These are phyloP conservation scores for Fusarium penzigii DNA, from an alignment of 2,329 filamentous ascomycete genomes.

Conservation along the genomic window DNA sequence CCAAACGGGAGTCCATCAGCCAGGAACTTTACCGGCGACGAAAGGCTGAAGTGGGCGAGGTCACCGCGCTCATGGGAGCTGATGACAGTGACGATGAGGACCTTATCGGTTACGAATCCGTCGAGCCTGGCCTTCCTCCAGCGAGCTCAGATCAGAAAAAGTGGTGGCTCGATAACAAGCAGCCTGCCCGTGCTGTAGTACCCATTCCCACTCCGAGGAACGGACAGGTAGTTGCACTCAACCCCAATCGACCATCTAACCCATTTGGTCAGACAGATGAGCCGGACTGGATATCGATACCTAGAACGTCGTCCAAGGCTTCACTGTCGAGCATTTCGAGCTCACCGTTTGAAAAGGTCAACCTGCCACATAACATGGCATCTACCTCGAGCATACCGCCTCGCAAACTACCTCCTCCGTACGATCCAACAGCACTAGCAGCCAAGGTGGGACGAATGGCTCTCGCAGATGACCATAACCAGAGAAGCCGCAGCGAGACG, in stretches of 20 bases:
- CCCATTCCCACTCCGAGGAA: conserved; percentile 58
- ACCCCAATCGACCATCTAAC: conserved; percentile 74
- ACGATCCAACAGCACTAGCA: conserved; percentile 48
- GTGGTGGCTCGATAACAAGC: conserved; percentile 71
- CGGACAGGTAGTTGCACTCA: conserved; percentile 62
- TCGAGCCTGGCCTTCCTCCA: conserved; percentile 74
- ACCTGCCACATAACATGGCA: conserved; percentile 47
- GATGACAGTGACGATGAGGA: conserved; percentile 73
- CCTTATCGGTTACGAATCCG: conserved; percentile 75
- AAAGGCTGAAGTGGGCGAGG: conserved; percentile 64
- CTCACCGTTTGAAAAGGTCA: conserved; percentile 60
- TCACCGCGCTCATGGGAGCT: conserved; percentile 55
- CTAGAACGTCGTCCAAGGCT: conserved; percentile 53
- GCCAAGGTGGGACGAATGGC: conserved; percentile 47
- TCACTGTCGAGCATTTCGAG: conserved; percentile 60
- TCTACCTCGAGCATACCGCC: conserved; percentile 47
- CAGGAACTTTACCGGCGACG: conserved; percentile 73
- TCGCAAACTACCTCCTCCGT: conserved; percentile 54
- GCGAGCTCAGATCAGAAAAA: conserved; percentile 69
- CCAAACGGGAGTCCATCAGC: conserved; percentile 69
- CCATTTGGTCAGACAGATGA: conserved; percentile 76
- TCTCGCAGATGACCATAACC: conserved; percentile 41
- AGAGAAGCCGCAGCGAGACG: conserved; percentile 30
- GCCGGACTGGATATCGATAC: conserved; percentile 78
- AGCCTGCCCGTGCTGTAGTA: conserved; percentile 73